Percentiles rank a stretch among this genome's conserved stretches.
These are phyloP conservation scores for Rhizopus arrhizus DNA, from an alignment of 371 early-diverging fungal genomes.

Conservation along the genomic window DNA sequence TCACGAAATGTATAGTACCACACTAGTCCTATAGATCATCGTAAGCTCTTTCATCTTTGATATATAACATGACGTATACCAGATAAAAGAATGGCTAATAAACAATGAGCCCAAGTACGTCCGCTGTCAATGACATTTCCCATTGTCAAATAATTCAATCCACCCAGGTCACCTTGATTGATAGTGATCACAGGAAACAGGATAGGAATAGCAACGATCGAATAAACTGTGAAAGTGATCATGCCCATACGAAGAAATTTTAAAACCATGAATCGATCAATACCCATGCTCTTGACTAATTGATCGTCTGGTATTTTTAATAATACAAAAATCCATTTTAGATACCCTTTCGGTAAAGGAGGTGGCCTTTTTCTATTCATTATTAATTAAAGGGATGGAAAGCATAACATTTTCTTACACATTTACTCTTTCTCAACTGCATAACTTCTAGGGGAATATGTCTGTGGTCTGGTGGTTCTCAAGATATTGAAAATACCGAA, in stretches of 20 bases:
- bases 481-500: constrained; percentile 64
- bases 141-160: constrained; percentile 62
- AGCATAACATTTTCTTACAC: background rate
- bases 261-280: constrained; percentile 81
- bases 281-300: constrained; percentile 65
- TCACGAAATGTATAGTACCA: constrained; percentile 63
- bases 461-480: constrained; percentile 55
- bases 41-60: background rate
- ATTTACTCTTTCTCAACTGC: constrained; percentile 63
- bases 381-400: background rate
- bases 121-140: constrained; percentile 58
- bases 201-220: constrained; percentile 63
- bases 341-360: constrained; percentile 47
- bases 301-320: constrained; percentile 60
- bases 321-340: constrained; percentile 65
- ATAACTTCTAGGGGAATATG: constrained; percentile 75
- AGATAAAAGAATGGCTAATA: constrained; percentile 59
- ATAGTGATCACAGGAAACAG: constrained; percentile 69
- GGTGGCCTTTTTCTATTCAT: constrained; percentile 60
- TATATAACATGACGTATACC: constrained; percentile 31
- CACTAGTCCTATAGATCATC: constrained; percentile 27
- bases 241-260: constrained; percentile 67
- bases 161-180: constrained; percentile 39
- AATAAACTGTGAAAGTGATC: constrained; percentile 57
- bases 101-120: constrained; percentile 71